Conservation (phyloP, 345 rosid species). For the Firmiana major region DNA sequence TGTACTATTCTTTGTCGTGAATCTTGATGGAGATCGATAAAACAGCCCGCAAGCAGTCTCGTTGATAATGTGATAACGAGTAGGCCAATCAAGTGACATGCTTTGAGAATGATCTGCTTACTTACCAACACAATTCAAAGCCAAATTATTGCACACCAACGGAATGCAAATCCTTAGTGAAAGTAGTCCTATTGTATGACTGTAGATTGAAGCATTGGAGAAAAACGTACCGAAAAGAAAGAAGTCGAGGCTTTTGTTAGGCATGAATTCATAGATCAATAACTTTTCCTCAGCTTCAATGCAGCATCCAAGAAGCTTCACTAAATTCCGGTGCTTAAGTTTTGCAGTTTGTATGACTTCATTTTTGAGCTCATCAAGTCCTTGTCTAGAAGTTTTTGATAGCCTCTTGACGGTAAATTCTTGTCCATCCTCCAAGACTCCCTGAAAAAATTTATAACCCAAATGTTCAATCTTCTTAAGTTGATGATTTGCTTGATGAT, state of each 20-base stretch:
- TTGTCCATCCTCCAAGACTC: conserved; percentile 23
- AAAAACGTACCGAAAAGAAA: background rate
- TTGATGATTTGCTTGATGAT: too few species aligned
- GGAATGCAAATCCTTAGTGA: too few species aligned
- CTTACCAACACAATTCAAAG: background rate
- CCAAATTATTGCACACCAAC: background rate
- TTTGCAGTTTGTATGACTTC: background rate
- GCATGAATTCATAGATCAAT: background rate
- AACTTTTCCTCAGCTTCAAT: background rate
- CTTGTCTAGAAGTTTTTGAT: conserved; percentile 21
- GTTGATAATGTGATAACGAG: conserved; percentile 24
- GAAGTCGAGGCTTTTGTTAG: conserved; percentile 1
- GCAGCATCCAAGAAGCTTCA: background rate
- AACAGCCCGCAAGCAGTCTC: conserved; percentile 40
- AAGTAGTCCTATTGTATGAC: too few species aligned
- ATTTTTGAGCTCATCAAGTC: conserved; percentile 1
- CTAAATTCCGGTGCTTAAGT: background rate
- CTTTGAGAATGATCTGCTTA: conserved; percentile 29
- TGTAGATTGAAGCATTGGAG: background rate
- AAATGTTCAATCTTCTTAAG: background rate
- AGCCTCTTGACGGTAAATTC: conserved; percentile 37
- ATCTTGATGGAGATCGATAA: conserved; percentile 53
- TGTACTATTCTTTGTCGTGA: conserved; percentile 40
- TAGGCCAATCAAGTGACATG: conserved; percentile 25
- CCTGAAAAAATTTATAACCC: conserved; percentile 18